Evolutionary conservation across 2,329 filamentous ascomycete genomes (phyloP), one percentile per base, ranked within the genome.

Genomic region (Tolypocladium cylindrosporum): DNA sequence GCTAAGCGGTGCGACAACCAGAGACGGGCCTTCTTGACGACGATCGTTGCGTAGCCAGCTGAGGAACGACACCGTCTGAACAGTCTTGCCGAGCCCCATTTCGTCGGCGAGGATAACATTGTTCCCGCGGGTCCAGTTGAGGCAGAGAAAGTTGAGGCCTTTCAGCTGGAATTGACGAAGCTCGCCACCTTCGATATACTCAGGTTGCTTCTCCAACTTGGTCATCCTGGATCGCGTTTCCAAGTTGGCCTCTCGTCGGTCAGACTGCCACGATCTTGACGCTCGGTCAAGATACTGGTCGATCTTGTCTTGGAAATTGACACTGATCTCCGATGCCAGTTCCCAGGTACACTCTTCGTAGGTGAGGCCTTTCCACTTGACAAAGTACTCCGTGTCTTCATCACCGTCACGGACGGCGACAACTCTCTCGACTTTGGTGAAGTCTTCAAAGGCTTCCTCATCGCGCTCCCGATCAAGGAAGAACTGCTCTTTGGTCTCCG

Each of bases 341-440:
- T 99, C 94, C 95, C 95, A 99, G 2, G 95, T 99, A 73, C 90
- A 96, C 61, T 87, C 87, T 66, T 97, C 92, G 69, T 99, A 99
- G 56, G 88, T 90, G 55, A 97, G 82, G 13, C 90, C 90, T 73
- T 94, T 96, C 91, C 94, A 99, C 76, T 99, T 99, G 73, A 97
- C 88, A 63, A 87, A 90, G 72, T 99, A 99, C 70, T 97, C 91
- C 0, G 84, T 84, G 54, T 86, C 90, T 10, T 89, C 87, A 16
- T 94, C 91, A 31, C 87, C 88, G 59, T 91, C 85, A 61, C 89
- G 86, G 59, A 87, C 83, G 57, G 90, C 89, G 65, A 99, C 96
- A 59, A 99, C 87, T 65, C 94, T 86, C 72, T 99, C 94, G 39
- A 97, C 91, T 65, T 94, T 87, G 61, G 90, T 94, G 72, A 90